These are phyloP conservation scores for Claviceps arundinis DNA, from an alignment of 2,329 filamentous ascomycete species.

Conservation along the genomic window DNA sequence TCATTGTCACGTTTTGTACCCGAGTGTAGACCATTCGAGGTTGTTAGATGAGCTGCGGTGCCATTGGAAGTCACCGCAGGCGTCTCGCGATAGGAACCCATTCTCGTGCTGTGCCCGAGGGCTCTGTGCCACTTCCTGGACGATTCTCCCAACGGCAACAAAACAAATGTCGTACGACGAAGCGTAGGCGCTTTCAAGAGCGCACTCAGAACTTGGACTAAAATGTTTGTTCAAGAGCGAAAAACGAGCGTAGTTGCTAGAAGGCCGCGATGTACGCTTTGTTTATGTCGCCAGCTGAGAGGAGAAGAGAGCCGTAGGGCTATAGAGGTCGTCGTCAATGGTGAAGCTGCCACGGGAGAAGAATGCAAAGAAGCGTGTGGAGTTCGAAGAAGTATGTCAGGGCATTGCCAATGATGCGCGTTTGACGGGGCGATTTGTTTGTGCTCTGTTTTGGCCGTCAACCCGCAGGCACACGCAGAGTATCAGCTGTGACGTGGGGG, in stretches of 20 bases:
- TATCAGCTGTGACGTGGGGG: not conserved
- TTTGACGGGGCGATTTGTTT: not conserved
- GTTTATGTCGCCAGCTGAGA: too few species aligned
- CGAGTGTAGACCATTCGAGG: not conserved
- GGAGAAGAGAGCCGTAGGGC: not conserved
- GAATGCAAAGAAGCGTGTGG: not conserved
- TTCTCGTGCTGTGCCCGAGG: not conserved
- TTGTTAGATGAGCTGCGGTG: not conserved
- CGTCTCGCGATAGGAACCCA: not conserved
- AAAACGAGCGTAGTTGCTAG: too few species aligned
- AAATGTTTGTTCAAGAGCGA: too few species aligned
- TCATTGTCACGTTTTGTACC: conserved; percentile 1
- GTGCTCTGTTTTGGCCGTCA: not conserved
- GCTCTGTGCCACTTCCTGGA: conserved; percentile 1
- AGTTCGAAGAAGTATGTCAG: not conserved
- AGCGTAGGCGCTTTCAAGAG: not conserved
- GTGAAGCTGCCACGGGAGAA: not conserved
- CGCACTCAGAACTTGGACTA: too few species aligned
- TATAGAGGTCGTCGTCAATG: not conserved
- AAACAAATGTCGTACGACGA: not conserved
- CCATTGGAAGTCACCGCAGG: conserved; percentile 3
- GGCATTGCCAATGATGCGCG: not conserved
- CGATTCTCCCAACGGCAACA: conserved; percentile 4
- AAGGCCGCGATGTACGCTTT: too few species aligned
- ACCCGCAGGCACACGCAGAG: not conserved